Evolutionary conservation across 192 early-diverging fungal genomes (phyloP), one percentile per base, ranked within the genome.

Genomic region (Linnemannia zychae): DNA sequence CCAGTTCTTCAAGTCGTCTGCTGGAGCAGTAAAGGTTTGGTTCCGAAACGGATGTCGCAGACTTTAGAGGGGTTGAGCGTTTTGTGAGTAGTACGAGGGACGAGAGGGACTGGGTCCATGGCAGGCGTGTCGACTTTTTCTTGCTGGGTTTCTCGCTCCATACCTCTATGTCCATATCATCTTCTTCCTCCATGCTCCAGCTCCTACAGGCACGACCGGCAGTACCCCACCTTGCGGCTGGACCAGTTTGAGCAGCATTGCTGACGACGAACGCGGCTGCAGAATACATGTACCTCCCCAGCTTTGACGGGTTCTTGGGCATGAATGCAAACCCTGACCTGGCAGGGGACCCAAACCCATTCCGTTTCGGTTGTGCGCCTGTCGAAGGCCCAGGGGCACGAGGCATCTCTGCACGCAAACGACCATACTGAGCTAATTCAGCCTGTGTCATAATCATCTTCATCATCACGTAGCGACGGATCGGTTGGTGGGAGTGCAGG

Each of bases 391-490:
- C 82, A 0, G 82, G 82, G 1, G 82, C 74, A 2, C 82, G 48
- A 22, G 82, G 82, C 82, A 85, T 85, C 24, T 85, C 82, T 24
- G 82, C 82, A 1, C 82, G 77, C 1, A 85, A 47, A 3, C 82
- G 67, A 17, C 82, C 82, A 33, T 79, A 85, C 34, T 85, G 82
- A 11, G 49, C 38, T 16, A 85, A 31, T 50, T 85, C 82, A 0
- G 82, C 82, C 44, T 85, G 82, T 1, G 82, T 85, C 82, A 85
- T 85, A 18, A 85, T 74, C 82, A 79, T 78, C 48, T 85, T 85
- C 82, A 85, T 85, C 28, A 85, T 24, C 4, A 85, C 82, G 12
- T 85, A 85, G 38, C 68, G 49, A 4, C 67, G 67, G 34, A 85
- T 85, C 3, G 82, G 82, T 75, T 85, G 82, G 38, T 85, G 82